A percentile compares a stretch with the other conserved stretches of the same genome.
Conservation (phyloP, 1,284 basidiomycete genomes). For the Leccinum pachyderme region DNA sequence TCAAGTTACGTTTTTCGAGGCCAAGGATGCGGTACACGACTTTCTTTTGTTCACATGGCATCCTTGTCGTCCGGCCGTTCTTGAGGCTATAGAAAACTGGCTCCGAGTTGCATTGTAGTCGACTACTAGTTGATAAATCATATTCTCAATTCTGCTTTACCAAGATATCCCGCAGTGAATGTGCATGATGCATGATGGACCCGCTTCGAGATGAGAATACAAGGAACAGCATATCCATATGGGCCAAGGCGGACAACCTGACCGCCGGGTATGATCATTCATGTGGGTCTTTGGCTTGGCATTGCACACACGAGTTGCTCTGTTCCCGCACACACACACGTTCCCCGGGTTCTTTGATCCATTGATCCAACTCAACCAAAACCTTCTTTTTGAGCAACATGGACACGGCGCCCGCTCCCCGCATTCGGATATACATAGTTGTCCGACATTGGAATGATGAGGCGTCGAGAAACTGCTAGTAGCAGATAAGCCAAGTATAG, state of each 20-base stretch:
- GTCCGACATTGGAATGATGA: not conserved
- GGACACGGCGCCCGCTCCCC: not conserved
- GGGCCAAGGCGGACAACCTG: not conserved
- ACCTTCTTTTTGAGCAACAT: not conserved
- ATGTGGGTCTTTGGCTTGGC: not conserved
- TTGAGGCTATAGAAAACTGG: constrained; percentile 51
- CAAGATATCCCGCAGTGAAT: not conserved
- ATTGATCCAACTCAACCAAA: not conserved
- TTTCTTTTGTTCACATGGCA: constrained; percentile 48
- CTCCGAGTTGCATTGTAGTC: constrained; percentile 1
- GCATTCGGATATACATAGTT: not conserved
- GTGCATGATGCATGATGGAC: not conserved
- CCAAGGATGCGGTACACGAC: constrained; percentile 53
- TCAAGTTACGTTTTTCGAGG: constrained; percentile 47
- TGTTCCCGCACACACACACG: not conserved
- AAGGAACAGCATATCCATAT: not conserved
- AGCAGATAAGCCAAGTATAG: not conserved
- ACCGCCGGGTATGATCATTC: not conserved
- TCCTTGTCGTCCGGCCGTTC: constrained; percentile 43
- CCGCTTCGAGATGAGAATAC: not conserved
- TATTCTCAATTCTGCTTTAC: not conserved
- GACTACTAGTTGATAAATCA: not conserved
- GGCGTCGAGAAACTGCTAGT: not conserved
- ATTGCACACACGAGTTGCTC: not conserved
- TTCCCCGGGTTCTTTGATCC: not conserved